Evolutionary conservation across 2,329 filamentous ascomycete genomes (phyloP).

Genomic region (Juglanconis sp.): DNA sequence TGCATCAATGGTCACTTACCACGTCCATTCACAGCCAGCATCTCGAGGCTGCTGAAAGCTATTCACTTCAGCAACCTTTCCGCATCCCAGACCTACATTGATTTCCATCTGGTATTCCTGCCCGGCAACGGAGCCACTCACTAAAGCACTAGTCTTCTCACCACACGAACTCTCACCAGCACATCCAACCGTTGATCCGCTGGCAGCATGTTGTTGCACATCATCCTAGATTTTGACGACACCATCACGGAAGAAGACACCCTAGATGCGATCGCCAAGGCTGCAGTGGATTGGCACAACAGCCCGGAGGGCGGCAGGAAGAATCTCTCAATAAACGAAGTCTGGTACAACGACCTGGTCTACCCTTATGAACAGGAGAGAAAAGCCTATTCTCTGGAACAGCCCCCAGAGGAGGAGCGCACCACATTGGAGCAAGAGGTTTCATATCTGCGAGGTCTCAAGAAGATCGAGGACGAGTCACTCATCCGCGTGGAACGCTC

Average conservation of each 20-base stretch:
- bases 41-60: neutral
- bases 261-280: constrained; percentile 43
- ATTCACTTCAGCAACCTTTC: neutral
- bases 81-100: no score
- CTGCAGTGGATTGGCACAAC: constrained; percentile 36
- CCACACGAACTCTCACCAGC: neutral
- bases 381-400: constrained; percentile 33
- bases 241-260: constrained; percentile 56
- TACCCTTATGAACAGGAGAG: constrained; percentile 42
- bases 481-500: constrained; percentile 29
- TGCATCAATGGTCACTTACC: neutral
- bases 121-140: no score
- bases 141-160: neutral
- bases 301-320: constrained; percentile 18
- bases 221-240: constrained; percentile 59
- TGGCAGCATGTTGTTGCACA: constrained; percentile 18
- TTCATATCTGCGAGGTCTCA: constrained; percentile 40
- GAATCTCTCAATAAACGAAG: constrained; percentile 29
- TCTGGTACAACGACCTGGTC: constrained; percentile 44
- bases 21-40: neutral
- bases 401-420: constrained; percentile 31
- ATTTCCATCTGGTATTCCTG: no score
- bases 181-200: no score
- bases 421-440: constrained; percentile 36
- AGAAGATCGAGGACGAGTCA: constrained; percentile 44